Evolutionary conservation across 176 grass and related monocot species (phyloP).

Genomic region (Typha latifolia): DNA sequence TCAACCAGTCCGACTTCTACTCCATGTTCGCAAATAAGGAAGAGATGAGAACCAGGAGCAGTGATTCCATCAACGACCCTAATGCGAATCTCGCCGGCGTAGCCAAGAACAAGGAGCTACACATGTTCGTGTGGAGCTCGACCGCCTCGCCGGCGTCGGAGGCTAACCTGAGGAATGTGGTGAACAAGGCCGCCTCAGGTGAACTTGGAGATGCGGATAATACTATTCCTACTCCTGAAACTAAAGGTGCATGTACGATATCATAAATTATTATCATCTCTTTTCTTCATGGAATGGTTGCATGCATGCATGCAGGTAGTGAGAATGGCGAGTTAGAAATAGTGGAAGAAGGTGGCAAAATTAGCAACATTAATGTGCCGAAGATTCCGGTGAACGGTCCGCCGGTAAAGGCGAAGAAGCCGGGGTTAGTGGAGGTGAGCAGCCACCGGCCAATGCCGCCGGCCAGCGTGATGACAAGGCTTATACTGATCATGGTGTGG

Average conservation of each 20-base stretch:
- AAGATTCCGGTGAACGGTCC: too few species aligned
- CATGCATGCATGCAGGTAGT: background rate
- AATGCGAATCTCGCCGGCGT: background rate
- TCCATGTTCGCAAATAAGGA: conserved; percentile 85
- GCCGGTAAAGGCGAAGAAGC: background rate
- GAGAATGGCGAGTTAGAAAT: conserved; percentile 42
- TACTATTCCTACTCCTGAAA: conserved; percentile 37
- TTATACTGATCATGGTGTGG: conserved; percentile 99
- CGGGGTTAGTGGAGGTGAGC: conserved; percentile 52
- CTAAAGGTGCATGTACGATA: background rate
- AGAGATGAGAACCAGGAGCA: conserved; percentile 21
- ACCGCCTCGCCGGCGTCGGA: conserved; percentile 84
- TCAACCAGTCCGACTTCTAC: conserved; percentile 99
- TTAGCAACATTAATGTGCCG: too few species aligned
- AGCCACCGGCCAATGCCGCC: conserved; percentile 93
- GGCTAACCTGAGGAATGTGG: conserved; percentile 84
- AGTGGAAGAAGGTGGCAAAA: conserved; percentile 25
- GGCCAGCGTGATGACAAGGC: conserved; percentile 90
- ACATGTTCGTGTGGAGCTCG: conserved; percentile 93
- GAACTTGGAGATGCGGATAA: conserved; percentile 40
- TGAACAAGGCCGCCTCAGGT: conserved; percentile 75
- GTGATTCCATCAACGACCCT: conserved; percentile 6
- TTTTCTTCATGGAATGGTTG: conserved; percentile 3
- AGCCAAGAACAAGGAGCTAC: conserved; percentile 72
- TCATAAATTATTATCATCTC: background rate